Evolutionary conservation across 1,284 basidiomycete species (phyloP), one percentile per base, ranked within the genome.

Genomic region (Microbotryum lychnidis-dioicae): DNA sequence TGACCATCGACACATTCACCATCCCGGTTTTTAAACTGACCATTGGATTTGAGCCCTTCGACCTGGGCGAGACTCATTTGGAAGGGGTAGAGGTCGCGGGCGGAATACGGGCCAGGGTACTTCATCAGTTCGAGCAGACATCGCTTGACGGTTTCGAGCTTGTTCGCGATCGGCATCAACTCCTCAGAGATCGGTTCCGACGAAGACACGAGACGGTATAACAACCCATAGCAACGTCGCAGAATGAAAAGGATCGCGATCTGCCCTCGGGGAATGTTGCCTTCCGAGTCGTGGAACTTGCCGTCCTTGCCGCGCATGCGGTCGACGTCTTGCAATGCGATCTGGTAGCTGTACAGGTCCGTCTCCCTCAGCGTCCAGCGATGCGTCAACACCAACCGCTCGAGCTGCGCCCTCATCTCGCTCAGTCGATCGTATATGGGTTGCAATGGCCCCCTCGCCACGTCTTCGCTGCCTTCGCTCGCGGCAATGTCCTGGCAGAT

Each of bases 301-400:
- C 94, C 94, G 68, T 97, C 91, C 8, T 97, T 84, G 37, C 37
- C 25, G 8, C 94, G 81, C 89, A 97, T 90, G 74, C 89, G 87
- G 77, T 99, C 94, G 58, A 99, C 93, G 75, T 98, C 93, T 72
- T 94, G 89, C 68, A 99, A 78, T 73, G 90, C 90, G 56, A 94
- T 80, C 47, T 91, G 90, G 76, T 96, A 98, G 76, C 80, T 81
- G 74, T 70, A 74, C 42, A 74, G 66, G 65, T 67, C 70, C 0
- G 94, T 99, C 80, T 98, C 96, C 50, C 93, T 82, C 61, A 99
- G 77, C 62, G 88, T 96, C 96, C 96, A 99, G 51, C 96, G 85
- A 75, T 97, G 94, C 1, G 94, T 97, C 69, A 97, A 79, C 50
- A 90, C 90, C 54, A 97, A 79, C 65, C 87, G 84, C 78, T 97